A percentile compares a stretch with the other conserved stretches of the same genome.
Evolutionary conservation across 495 filamentous ascomycete genomes (phyloP).

Genomic region (Letharia columbiana): DNA sequence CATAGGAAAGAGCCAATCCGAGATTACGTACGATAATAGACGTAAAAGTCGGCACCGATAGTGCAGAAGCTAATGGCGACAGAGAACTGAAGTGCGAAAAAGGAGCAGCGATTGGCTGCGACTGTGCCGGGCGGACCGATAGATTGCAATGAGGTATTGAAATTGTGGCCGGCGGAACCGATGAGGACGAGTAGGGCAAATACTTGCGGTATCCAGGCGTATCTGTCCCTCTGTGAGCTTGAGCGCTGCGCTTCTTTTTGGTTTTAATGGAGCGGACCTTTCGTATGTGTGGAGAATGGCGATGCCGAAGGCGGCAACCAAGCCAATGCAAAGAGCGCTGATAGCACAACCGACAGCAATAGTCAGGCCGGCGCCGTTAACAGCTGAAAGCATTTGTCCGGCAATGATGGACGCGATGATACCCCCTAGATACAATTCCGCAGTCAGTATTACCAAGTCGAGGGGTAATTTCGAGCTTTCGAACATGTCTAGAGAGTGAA

Average conservation of each 20-base stretch:
- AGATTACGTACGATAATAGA: slow-evolving; percentile 37
- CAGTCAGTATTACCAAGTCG: too few species aligned
- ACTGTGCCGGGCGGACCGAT: slow-evolving; percentile 35
- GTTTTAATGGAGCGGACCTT: slow-evolving; percentile 24
- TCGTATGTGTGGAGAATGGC: slow-evolving; percentile 62
- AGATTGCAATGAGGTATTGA: slow-evolving; percentile 44
- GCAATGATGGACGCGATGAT: slow-evolving; percentile 53
- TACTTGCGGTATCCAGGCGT: slow-evolving; percentile 60
- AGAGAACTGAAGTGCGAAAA: slow-evolving; percentile 53
- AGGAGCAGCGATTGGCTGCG: slow-evolving; percentile 51
- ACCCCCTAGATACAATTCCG: slow-evolving; percentile 20
- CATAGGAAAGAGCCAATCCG: too few species aligned
- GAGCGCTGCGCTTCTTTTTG: neutral
- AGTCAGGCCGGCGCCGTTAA: slow-evolving; percentile 48
- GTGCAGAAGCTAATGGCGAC: slow-evolving; percentile 46
- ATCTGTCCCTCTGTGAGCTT: slow-evolving; percentile 22
- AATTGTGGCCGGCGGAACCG: slow-evolving; percentile 57
- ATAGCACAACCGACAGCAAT: slow-evolving; percentile 62
- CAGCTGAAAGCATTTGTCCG: slow-evolving; percentile 45
- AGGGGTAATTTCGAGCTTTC: too few species aligned
- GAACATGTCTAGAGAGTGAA: too few species aligned
- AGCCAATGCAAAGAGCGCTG: slow-evolving; percentile 49
- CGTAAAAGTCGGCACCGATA: slow-evolving; percentile 47
- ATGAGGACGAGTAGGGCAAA: slow-evolving; percentile 55
- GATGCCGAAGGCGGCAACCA: slow-evolving; percentile 65